Evolutionary conservation across 306 rosid genomes (phyloP), one percentile per base, ranked within the genome.

Genomic region (Trifolium dubium): DNA sequence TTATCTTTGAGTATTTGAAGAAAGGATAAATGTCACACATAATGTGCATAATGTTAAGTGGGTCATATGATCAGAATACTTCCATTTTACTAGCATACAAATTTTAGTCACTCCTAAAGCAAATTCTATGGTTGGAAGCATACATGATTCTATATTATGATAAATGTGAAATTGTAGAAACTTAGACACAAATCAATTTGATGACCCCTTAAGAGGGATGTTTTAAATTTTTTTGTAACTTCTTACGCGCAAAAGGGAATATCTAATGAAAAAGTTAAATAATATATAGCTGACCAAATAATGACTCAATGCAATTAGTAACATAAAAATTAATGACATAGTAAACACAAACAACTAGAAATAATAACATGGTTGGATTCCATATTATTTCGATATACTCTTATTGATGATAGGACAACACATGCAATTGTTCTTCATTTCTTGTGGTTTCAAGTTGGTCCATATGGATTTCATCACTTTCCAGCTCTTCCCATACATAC

Each of bases 31-130:
- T 69, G 73, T 34, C 74, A 59, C 68, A 67, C 64, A 41, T 61
- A 53, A 8, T 50, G n/a, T 34, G 29, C 35, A 59, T 50, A 30
- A 62, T 29, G 79, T 65, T 72, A 47, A 53, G 90, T 81, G 86
- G 91, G 83, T 59, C 85, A 82, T 51, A 34, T 55, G 58, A 75
- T 69, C 35, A 69, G 73, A 65, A 85, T 79, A 81, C 81, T 64
- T 76, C 81, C 84, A 77, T 29, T 29, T 67, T 64, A 40, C 76
- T 84, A 76, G n/a, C 73, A 56, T 69, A 79, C 78, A 85, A 81
- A 80, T 79, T 71, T 59, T 39, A 23, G 78, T 41, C 79, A 80
- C 30, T 37, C 55, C 41, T 47, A 53, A 51, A 63, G 72, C 65
- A 79, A 67, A 32, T 34, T 66, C 35, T 60, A 50, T 23, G 74